Evolutionary conservation across 805 yeast species (phyloP).

Genomic region (Scheffersomyces lignosus): DNA sequence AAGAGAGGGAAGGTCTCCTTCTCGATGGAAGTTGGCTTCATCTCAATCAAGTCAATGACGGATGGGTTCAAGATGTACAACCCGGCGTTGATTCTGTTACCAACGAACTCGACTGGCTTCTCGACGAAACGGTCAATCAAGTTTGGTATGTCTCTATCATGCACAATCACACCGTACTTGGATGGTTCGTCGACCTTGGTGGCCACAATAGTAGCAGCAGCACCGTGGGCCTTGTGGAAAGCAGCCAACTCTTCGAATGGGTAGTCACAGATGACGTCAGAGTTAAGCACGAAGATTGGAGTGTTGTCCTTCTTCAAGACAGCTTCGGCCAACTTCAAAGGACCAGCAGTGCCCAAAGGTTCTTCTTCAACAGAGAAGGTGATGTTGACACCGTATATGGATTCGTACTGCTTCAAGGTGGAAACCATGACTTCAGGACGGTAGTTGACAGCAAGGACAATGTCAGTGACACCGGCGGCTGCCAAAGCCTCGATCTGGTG

Average conservation of each 20-base stretch:
- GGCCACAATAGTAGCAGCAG: constrained; percentile 97
- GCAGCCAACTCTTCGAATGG: constrained; percentile 90
- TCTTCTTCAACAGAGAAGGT: constrained; percentile 98
- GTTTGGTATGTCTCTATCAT: constrained; percentile 91
- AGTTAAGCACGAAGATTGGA: constrained; percentile 96
- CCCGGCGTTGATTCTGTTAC: constrained; percentile 99
- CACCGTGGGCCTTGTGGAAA: constrained; percentile 96
- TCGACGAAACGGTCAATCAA: constrained; percentile 98
- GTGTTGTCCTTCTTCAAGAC: constrained; percentile 90
- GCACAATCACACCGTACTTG: constrained; percentile 99
- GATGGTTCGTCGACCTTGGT: constrained; percentile 99
- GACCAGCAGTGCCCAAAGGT: constrained; percentile 99
- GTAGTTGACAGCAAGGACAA: constrained; percentile 97
- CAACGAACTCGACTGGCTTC: constrained; percentile 98
- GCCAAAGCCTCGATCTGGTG: constrained; percentile 99
- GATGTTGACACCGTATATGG: constrained; percentile 89
- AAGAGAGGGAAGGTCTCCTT: constrained; percentile 98
- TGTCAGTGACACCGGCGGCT: constrained; percentile 97
- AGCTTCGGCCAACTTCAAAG: constrained; percentile 93
- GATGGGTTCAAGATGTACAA: constrained; percentile 96
- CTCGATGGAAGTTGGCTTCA: constrained; percentile 98
- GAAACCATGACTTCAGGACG: constrained; percentile 99
- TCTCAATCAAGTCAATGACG: constrained; percentile 93
- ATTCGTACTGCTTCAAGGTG: constrained; percentile 90
- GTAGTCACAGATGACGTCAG: constrained; percentile 98